Conservation (phyloP, 176 grass and related monocot genomes). For the Ensete ventricosum region DNA sequence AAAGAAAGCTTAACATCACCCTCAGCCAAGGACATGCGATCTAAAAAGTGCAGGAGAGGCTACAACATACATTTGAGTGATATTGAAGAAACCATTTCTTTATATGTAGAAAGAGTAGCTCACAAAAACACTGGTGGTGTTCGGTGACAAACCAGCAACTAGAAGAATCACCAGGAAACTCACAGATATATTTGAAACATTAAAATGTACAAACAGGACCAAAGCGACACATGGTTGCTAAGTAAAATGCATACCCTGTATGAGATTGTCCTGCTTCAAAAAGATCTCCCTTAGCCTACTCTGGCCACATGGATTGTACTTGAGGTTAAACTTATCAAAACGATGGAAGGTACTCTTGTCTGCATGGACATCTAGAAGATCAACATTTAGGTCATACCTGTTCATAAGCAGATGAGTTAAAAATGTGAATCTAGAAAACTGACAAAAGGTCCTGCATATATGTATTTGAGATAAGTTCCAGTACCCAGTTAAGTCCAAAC, state of each 20-base stretch:
- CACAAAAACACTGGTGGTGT: too few species aligned
- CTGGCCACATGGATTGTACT: constrained; percentile 94
- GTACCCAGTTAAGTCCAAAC: constrained; percentile 95
- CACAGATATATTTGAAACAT: not conserved
- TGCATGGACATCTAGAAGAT: constrained; percentile 94
- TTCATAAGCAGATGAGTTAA: not conserved
- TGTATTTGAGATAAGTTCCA: not conserved
- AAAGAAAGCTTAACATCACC: too few species aligned
- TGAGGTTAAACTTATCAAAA: constrained; percentile 96
- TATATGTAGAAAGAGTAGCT: not conserved
- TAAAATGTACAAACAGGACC: not conserved
- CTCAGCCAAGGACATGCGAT: too few species aligned
- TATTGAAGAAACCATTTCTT: not conserved
- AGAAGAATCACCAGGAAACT: too few species aligned
- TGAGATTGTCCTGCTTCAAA: constrained; percentile 95
- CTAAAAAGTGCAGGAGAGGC: too few species aligned
- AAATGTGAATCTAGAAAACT: constrained; percentile 3
- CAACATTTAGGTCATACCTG: constrained; percentile 96
- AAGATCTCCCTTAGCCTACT: constrained; percentile 90
- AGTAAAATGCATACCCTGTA: constrained; percentile 49
- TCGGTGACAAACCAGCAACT: too few species aligned
- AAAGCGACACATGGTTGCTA: not conserved
- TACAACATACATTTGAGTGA: not conserved
- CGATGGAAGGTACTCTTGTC: constrained; percentile 99
- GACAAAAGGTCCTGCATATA: not conserved